phyloP scores from a whole-genome alignment of 2,329 filamentous ascomycete genomes.

The Huntiella savannae region DNA sequence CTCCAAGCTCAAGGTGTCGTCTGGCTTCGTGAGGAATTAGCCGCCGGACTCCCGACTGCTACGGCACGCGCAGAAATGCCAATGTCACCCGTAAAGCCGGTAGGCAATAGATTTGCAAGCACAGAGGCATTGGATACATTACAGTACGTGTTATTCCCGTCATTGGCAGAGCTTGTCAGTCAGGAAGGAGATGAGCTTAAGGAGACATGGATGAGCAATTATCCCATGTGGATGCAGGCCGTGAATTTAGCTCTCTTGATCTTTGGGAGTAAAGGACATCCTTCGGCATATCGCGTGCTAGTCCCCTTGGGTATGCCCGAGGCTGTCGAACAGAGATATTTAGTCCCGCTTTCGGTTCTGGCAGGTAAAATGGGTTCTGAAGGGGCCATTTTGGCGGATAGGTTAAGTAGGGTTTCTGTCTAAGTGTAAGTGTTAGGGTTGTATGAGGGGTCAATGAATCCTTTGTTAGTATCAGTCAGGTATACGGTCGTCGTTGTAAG shows the following conservation, averaged over 20 bases:
- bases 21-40: constrained; percentile 45
- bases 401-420: constrained; percentile 21
- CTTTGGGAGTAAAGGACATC: constrained; percentile 21
- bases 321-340: constrained; percentile 38
- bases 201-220: constrained; percentile 33
- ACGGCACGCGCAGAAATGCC: constrained; percentile 18
- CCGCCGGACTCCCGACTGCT: constrained; percentile 17
- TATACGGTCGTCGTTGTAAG: background rate
- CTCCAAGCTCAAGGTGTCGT: constrained; percentile 43
- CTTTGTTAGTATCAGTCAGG: background rate
- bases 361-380: constrained; percentile 19
- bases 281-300: constrained; percentile 16
- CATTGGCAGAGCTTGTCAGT: constrained; percentile 27
- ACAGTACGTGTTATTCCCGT: constrained; percentile 43
- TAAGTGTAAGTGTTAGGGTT: constrained; percentile 1
- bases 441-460: too few species aligned
- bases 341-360: constrained; percentile 30
- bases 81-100: constrained; percentile 7
- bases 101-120: constrained; percentile 26
- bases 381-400: constrained; percentile 21
- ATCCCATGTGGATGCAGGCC: constrained; percentile 37
- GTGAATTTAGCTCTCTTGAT: constrained; percentile 36
- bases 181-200: constrained; percentile 22
- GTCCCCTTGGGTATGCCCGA: constrained; percentile 37
- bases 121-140: constrained; percentile 37